phyloP scores from a whole-genome alignment of 805 yeast genomes.

The Zygosaccharomyces rouxii region DNA sequence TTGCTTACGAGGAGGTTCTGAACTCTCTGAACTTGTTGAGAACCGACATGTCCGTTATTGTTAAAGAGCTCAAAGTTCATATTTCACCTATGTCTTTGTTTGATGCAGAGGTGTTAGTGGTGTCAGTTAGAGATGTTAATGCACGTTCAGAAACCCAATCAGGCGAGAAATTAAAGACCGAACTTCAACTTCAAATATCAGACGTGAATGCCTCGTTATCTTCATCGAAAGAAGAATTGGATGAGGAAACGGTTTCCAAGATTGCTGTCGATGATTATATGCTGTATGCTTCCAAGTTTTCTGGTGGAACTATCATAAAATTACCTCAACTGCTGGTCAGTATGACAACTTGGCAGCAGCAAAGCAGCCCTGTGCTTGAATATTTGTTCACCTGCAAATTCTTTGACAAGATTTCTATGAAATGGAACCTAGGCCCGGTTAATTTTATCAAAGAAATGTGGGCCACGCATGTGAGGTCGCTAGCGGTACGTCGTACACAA shows the following conservation, averaged over 20 bases:
- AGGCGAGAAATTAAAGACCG: slow-evolving; percentile 42
- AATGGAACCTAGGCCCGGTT: slow-evolving; percentile 92
- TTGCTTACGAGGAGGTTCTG: slow-evolving; percentile 31
- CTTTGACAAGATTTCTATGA: slow-evolving; percentile 84
- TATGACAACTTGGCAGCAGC: slow-evolving; percentile 71
- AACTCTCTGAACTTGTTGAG: slow-evolving; percentile 41
- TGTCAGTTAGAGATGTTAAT: slow-evolving; percentile 51
- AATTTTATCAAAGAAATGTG: slow-evolving; percentile 90
- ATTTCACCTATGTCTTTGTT: slow-evolving; percentile 78
- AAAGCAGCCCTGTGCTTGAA: slow-evolving; percentile 51
- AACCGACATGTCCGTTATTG: slow-evolving; percentile 60
- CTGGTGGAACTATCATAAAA: slow-evolving; percentile 75
- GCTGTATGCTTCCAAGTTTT: slow-evolving; percentile 49
- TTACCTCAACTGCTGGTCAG: slow-evolving; percentile 71
- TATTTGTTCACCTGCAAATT: slow-evolving; percentile 68
- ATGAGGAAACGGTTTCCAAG: slow-evolving; percentile 44
- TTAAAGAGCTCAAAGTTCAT: slow-evolving; percentile 55
- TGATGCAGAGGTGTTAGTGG: slow-evolving; percentile 70
- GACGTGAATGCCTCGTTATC: slow-evolving; percentile 68
- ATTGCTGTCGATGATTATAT: slow-evolving; percentile 54
- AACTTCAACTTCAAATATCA: slow-evolving; percentile 54
- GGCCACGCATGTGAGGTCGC: slow-evolving; percentile 74
- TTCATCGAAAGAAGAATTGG: slow-evolving; percentile 45
- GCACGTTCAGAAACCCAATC: slow-evolving; percentile 45
- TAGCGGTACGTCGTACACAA: slow-evolving; percentile 54